Percentiles rank a stretch among this genome's conserved stretches.
phyloP scores from a whole-genome alignment of 83 land plant genomes.

The Thuja plicata region DNA sequence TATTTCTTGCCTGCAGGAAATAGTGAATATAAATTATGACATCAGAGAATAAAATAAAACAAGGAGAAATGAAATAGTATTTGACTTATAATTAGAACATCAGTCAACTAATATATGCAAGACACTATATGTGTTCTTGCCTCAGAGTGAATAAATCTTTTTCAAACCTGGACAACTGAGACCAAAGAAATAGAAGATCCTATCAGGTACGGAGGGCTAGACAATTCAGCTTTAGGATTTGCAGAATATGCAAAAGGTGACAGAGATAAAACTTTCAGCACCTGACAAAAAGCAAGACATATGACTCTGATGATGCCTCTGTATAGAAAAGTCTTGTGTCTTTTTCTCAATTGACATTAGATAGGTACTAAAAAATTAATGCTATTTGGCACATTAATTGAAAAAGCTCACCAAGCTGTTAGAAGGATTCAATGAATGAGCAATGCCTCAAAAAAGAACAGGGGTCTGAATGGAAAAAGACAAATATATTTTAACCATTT shows the following conservation, averaged over 20 bases:
- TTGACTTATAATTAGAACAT: background rate
- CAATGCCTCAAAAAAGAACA: conserved; percentile 53
- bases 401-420: conserved; percentile 39
- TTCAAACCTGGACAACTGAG: conserved; percentile 85
- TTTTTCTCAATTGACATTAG: background rate
- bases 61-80: background rate
- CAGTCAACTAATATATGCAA: background rate
- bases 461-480: conserved; percentile 37
- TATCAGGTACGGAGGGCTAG: conserved; percentile 74
- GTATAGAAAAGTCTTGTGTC: background rate
- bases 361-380: background rate
- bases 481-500: background rate
- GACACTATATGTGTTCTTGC: background rate
- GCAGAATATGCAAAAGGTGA: conserved; percentile 96
- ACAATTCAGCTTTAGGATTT: conserved; percentile 62
- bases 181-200: conserved; percentile 84
- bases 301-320: background rate
- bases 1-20: conserved; percentile 91
- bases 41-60: background rate
- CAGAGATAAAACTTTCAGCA: conserved; percentile 82
- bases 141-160: conserved; percentile 3
- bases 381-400: conserved; percentile 9
- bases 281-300: conserved; percentile 33
- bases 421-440: conserved; percentile 50
- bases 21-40: background rate